Base-by-base conservation (phyloP, 31 red algal genomes). In the Asparagopsis taxiformis region DNA sequence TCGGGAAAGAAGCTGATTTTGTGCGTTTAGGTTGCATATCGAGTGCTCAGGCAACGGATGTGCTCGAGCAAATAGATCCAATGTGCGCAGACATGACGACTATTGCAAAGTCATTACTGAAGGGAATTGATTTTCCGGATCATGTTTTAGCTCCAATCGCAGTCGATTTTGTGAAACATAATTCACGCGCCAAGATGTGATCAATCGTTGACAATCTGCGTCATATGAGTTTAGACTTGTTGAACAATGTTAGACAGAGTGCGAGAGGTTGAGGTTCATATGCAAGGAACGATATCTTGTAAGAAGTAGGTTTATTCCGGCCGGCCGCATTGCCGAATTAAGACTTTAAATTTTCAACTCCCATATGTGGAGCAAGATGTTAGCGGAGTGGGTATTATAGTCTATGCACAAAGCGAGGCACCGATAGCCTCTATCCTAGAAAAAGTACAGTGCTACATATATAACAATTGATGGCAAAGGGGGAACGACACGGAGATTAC, bases 91-190 rank as follows among this genome's bases (percentile, higher is more conserved):
- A 59, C 21, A 25, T 87, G 51, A 65, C 63, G 4, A 49, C 17
- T 7, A 46, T 70, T 17, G 32, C 79, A 23, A 53, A 58, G n/a
- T 38, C 30, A 38, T 55, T 91, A 6, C 67, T 91, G 55, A 71
- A 84, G 22, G 70, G 66, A 13, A 75, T 91, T 33, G 77, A 55
- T 0, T 68, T 91, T 31, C 87, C 87, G 1, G 59, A 48, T 48
- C 68, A 54, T 41, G 29, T 91, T 15, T 64, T 84, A 3, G 87
- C 87, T 25, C 79, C 87, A 3, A 84, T 91, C 44, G 79, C 87
- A 2, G 61, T 63, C 34, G 78, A 91, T 58, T 91, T 59, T 49
- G 74, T 84, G 2, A 37, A 62, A 10, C 79, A 82, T 51, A 91
- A 91, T 34, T 43, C 79, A 17, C 79, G 87, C 21, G 66, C 72